Evolutionary conservation across 768 basidiomycete species (phyloP), one percentile per base, ranked within the genome.

Genomic region (Cubamyces sp.): DNA sequence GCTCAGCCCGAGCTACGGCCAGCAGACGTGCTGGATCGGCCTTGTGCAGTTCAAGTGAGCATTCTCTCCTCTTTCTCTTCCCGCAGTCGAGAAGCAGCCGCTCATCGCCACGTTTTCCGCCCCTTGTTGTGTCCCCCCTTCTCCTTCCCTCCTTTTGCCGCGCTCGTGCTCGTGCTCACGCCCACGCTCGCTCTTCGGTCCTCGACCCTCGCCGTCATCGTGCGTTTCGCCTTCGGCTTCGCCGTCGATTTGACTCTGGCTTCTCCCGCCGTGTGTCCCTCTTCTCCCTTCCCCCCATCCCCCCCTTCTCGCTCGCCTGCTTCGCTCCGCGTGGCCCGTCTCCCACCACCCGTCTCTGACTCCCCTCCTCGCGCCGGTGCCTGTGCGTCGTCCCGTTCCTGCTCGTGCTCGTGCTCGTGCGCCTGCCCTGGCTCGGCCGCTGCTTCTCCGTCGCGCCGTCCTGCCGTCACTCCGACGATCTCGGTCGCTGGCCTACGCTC

Each of bases 41-140:
- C 86, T 98, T 54, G 85, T 97, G n/a, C 93, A 96, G 71, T 99
- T 88, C 79, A 94, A 93, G 96, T 98, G 60, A 70, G 91, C 76
- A 7, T 15, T 28, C 30, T 40, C 30, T 7, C 16, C 50, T 16
- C 30, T 12, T 42, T 9, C 54, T 54, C 47, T 12, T 21, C 28
- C 37, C 48, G 49, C 40, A 26, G 23, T 41, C 47, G 18, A 48
- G 57, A 59, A 41, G 28, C 58, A 49, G 57, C 39, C 48, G 57
- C 48, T 58, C 55, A 62, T 47, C 42, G 37, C 30, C 54, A 54
- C 39, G 42, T 43, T 26, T 25, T 43, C 42, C 14, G 11, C 23
- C 43, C 28, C 43, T 30, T 54, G 43, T 28, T 59, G 30, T 52
- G 15, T 28, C 5, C 23, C 51, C 54, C 45, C 50, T 19, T 54